A percentile compares a stretch with the other conserved stretches of the same genome.
phyloP scores from a whole-genome alignment of 306 rosid species.

The Rubus idaeus region DNA sequence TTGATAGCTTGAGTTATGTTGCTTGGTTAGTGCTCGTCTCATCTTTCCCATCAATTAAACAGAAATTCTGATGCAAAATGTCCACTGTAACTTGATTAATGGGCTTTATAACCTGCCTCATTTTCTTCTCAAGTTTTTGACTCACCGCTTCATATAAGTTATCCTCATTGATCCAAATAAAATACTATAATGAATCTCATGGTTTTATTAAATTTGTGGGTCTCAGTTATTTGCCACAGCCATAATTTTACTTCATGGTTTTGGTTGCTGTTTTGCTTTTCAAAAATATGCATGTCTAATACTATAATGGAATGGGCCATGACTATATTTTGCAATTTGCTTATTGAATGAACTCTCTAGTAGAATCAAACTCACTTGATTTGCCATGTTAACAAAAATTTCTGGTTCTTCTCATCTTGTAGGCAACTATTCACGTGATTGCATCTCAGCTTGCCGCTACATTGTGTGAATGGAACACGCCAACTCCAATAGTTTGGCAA shows the following conservation, averaged over 20 bases:
- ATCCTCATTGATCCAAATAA: not conserved
- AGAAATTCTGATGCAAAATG: not conserved
- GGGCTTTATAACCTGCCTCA: not conserved
- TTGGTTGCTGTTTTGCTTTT: not conserved
- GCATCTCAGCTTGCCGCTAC: constrained; percentile 73
- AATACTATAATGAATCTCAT: not conserved
- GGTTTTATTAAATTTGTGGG: not conserved
- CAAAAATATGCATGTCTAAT: not conserved
- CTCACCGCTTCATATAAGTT: not conserved
- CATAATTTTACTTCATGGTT: not conserved
- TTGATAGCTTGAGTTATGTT: not conserved
- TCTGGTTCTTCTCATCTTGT: constrained; percentile 22
- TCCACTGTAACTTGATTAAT: not conserved
- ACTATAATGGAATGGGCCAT: not conserved
- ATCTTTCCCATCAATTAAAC: not conserved
- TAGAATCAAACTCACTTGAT: not conserved
- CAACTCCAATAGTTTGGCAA: constrained; percentile 91
- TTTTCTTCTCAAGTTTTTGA: not conserved
- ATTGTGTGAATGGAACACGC: constrained; percentile 84
- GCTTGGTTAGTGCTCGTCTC: not conserved
- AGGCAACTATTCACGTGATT: constrained; percentile 72
- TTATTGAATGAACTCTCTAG: constrained; percentile 8
- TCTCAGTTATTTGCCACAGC: not conserved
- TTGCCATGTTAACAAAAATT: not conserved
- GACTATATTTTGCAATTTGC: not conserved